Conservation (phyloP, 139 green algal species). For the Asterochloris erici region DNA sequence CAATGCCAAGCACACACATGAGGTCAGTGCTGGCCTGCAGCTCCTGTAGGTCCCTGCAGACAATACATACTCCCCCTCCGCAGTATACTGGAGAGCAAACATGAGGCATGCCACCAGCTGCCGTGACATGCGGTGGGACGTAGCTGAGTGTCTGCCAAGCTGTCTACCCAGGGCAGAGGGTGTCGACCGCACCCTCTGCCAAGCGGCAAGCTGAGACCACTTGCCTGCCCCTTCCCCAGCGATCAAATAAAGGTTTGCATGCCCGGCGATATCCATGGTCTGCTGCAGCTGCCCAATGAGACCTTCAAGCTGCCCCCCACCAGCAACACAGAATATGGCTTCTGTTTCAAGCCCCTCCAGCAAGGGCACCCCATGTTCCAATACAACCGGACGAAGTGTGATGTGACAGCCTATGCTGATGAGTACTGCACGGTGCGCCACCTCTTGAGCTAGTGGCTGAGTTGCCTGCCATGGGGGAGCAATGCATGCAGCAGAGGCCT, state of each 20-base stretch:
- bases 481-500: too few species aligned
- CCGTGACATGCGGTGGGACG: not conserved
- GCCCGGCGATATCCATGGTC: not conserved
- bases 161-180: not conserved
- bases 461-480: too few species aligned
- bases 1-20: constrained; percentile 39
- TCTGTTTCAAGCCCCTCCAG: constrained; percentile 30
- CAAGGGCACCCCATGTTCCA: constrained; percentile 47
- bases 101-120: too few species aligned
- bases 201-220: too few species aligned
- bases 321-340: constrained; percentile 57
- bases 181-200: too few species aligned
- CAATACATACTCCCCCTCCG: too few species aligned
- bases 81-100: too few species aligned
- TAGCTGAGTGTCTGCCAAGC: not conserved
- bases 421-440: constrained; percentile 8
- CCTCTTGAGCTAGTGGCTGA: too few species aligned
- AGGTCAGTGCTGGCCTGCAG: not conserved
- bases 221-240: too few species aligned
- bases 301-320: constrained; percentile 48
- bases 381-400: constrained; percentile 41
- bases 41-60: not conserved
- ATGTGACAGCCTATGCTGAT: constrained; percentile 45
- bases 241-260: too few species aligned
- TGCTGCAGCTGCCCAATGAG: constrained; percentile 30